These are phyloP conservation scores for Rhodosporidiobolus odoratus DNA, from an alignment of 768 basidiomycete genomes.

Conservation along the genomic window DNA sequence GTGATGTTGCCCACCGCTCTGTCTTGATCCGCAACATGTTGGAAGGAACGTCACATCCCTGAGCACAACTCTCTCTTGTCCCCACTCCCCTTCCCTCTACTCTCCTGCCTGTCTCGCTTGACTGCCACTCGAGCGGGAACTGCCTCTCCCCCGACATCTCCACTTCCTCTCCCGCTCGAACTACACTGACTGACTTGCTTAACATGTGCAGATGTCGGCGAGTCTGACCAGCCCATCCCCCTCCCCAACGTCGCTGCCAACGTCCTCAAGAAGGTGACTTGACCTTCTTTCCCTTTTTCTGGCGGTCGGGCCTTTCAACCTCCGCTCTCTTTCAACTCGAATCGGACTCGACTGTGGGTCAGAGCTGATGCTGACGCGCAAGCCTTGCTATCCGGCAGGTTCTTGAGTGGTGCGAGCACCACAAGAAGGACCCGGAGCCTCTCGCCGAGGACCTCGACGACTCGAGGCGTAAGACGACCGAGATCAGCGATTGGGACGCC, in stretches of 20 bases:
- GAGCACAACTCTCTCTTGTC: not conserved
- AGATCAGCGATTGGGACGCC: slow-evolving; percentile 98
- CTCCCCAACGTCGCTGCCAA: slow-evolving; percentile 88
- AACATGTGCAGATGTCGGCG: slow-evolving; percentile 69
- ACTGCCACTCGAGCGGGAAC: not conserved
- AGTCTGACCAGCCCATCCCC: slow-evolving; percentile 88
- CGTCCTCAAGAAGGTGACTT: slow-evolving; percentile 81
- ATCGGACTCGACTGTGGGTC: not conserved
- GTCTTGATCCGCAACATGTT: slow-evolving; percentile 99
- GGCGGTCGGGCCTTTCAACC: not conserved
- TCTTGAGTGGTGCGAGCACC: slow-evolving; percentile 98
- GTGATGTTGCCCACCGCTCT: slow-evolving; percentile 69
- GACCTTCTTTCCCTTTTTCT: not conserved
- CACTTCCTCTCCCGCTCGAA: not conserved
- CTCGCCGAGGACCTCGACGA: slow-evolving; percentile 81
- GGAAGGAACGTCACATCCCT: slow-evolving; percentile 61
- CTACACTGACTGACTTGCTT: not conserved
- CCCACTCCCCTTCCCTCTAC: not conserved
- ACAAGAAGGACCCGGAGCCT: slow-evolving; percentile 93
- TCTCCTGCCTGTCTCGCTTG: not conserved
- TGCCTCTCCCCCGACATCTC: no score
- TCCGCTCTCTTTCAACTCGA: not conserved
- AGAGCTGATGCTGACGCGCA: not conserved
- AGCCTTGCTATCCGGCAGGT: slow-evolving; percentile 57
- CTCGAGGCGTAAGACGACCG: slow-evolving; percentile 93